Base-by-base conservation (phyloP, 2,329 filamentous ascomycete species). In the Aphanocladium album region DNA sequence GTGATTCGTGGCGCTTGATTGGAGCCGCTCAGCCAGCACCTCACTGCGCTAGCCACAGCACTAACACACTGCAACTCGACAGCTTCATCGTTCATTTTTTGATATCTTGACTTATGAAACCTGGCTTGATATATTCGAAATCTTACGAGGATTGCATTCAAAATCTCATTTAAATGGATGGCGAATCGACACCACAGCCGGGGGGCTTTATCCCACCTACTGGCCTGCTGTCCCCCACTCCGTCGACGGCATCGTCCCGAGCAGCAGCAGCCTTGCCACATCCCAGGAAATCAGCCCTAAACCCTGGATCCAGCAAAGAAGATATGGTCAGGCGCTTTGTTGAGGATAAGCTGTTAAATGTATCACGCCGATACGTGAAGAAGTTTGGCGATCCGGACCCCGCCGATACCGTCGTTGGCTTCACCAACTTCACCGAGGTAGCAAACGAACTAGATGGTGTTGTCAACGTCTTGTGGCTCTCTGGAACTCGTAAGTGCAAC, bases 381-480 rank as follows among this genome's bases (percentile, higher is more conserved):
- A 86, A 85, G 67, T 81, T 82, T 59, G 77, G 78, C 46, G 70
- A 74, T 0, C 70, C 76, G 0, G 76, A 79, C 41, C 75, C 76
- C 3, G 75, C 68, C 5, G 82, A 84, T 61, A 74, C 78, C 14
- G 73, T 83, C 2, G 70, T 77, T 2, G 83, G 83, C 23, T 86
- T 85, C 69, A 73, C 78, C 58, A 83, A 75, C 56, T 89, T 93
- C 71, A 79, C 77, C 54, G 88, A 93, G 68, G 83, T 91, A 5
- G 90, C 85, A 58, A 83, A 78, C 60, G 91, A 96, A 68, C 73
- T 96, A 1, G 89, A 93, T 60, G 80, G 81, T 6, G 71, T 96
- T 14, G 76, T 96, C 17, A 89, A 96, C 72, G 83, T 96, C 8
- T 75, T 96, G 5, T 98, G 93, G 93, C 83, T 91, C 23, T 91